These are phyloP conservation scores for Paracorniculantispora psalliotae DNA, from an alignment of 2,329 filamentous ascomycete genomes.

Conservation along the genomic window DNA sequence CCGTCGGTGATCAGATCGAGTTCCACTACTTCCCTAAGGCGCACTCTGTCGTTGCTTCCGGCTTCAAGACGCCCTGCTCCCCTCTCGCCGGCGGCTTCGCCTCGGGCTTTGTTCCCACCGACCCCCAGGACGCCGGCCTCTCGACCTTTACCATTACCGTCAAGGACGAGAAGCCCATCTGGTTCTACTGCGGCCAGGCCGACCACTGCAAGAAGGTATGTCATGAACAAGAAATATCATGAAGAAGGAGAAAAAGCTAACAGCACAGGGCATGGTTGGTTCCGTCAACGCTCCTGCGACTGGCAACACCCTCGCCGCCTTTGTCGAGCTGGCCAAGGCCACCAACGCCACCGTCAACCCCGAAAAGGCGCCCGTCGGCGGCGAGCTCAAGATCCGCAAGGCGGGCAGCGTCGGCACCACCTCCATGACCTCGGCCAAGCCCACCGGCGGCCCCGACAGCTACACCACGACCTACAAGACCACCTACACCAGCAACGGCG, in stretches of 20 bases:
- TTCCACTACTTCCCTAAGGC: constrained; percentile 50
- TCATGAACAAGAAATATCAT: neutral
- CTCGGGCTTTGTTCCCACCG: constrained; percentile 40
- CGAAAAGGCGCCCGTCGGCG: neutral
- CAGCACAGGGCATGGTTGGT: constrained; percentile 11
- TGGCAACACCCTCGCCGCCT: constrained; percentile 6
- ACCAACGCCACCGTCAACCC: neutral
- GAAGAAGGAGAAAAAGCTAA: neutral
- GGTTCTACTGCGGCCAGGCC: constrained; percentile 42
- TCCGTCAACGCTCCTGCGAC: constrained; percentile 5
- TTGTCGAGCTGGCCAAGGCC: neutral
- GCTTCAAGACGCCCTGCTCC: constrained; percentile 38
- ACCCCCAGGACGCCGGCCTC: constrained; percentile 28
- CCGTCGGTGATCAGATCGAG: constrained; percentile 46
- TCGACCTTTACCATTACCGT: constrained; percentile 42
- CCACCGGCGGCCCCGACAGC: neutral
- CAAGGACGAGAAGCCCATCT: constrained; percentile 36
- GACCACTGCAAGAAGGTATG: constrained; percentile 46
- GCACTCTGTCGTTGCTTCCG: constrained; percentile 44
- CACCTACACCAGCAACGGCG: neutral
- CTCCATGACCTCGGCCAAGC: neutral
- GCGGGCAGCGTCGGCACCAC: neutral
- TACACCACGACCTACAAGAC: neutral
- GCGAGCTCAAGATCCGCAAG: neutral
- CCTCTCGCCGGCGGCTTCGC: constrained; percentile 39